Conservation (phyloP, 2,329 filamentous ascomycete genomes). For the Alternaria postmessia region DNA sequence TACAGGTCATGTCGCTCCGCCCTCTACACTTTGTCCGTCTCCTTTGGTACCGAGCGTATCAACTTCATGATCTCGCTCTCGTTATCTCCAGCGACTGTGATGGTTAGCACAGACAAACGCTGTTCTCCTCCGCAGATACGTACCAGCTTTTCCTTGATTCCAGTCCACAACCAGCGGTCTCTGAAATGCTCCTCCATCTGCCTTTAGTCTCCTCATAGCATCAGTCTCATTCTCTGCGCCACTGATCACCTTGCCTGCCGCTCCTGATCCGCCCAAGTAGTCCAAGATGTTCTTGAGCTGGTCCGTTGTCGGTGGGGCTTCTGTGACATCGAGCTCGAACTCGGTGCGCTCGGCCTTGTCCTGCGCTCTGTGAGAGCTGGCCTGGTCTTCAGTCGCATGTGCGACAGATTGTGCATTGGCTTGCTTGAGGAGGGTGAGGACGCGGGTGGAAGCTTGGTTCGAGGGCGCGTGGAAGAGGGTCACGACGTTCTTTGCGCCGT, state of each 20-base stretch:
- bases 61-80: constrained; percentile 91
- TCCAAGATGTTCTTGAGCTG: constrained; percentile 86
- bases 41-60: constrained; percentile 66
- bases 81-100: constrained; percentile 71
- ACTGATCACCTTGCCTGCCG: constrained; percentile 71
- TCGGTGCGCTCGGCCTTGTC: constrained; percentile 68
- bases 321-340: constrained; percentile 88
- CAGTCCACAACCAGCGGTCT: constrained; percentile 92
- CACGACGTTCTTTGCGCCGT: constrained; percentile 75
- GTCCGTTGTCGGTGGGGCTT: constrained; percentile 79
- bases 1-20: constrained; percentile 10
- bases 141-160: constrained; percentile 84
- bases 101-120: constrained; percentile 15
- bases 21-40: constrained; percentile 35
- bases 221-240: constrained; percentile 79
- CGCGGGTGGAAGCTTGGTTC: constrained; percentile 74
- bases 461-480: constrained; percentile 93
- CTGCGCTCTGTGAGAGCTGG: constrained; percentile 70
- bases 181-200: constrained; percentile 72
- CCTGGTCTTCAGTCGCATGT: constrained; percentile 76
- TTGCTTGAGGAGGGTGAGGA: constrained; percentile 81
- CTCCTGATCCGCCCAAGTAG: constrained; percentile 70
- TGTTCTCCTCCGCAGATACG: constrained; percentile 23
- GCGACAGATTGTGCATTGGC: constrained; percentile 73
- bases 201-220: constrained; percentile 79